Evolutionary conservation across 2,329 filamentous ascomycete species (phyloP), one percentile per base, ranked within the genome.

Genomic region (Arthrinium phaeospermum): DNA sequence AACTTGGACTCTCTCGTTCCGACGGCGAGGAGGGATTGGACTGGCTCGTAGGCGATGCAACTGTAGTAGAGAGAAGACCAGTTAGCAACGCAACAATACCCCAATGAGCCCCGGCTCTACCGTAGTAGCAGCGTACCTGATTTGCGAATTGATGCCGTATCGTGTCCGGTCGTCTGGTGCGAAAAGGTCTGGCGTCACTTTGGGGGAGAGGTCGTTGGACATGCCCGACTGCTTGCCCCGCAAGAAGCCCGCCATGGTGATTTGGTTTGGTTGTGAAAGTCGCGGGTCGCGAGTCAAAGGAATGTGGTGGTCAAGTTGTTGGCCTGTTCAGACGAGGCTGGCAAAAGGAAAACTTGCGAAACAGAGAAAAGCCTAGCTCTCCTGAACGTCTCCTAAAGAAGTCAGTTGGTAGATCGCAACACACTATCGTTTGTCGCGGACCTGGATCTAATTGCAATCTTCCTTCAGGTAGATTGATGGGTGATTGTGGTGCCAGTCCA

Each of bases 211-310:
- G 84, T 98, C 96, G 83, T 92, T 94, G 81, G 95, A 93, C 78
- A 99, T 93, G 79, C 96, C 96, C 72, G 94, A 91, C 87, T 98
- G 96, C 87, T 97, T 98, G 78, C 94, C 93, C 81, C 96, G 89
- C 75, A 99, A 86, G 81, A 98, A 96, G 78, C 93, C 91, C 71
- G 95, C 91, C 95, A 98, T 98, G 68, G 72, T 79, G 75, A 61
- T 44, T 47, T 46, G 24, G 24, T 16, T 47, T 68, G 41, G 41
- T 45, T 22, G 44, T 68, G 41, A 30, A 24, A 47, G 41, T 27
- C 67, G 67, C 19, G 6, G 67, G 44, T 61, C 8, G 30, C 53
- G 16, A 37, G n/a, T 34, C 27, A 61, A 61, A 61, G 27, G 53
- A 61, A 61, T 61, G 30, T 46, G 67, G 67, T 68, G 13, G 67